Evolutionary conservation across 1,139 yeast genomes (phyloP).

Genomic region (Meyerozyma sp.): DNA sequence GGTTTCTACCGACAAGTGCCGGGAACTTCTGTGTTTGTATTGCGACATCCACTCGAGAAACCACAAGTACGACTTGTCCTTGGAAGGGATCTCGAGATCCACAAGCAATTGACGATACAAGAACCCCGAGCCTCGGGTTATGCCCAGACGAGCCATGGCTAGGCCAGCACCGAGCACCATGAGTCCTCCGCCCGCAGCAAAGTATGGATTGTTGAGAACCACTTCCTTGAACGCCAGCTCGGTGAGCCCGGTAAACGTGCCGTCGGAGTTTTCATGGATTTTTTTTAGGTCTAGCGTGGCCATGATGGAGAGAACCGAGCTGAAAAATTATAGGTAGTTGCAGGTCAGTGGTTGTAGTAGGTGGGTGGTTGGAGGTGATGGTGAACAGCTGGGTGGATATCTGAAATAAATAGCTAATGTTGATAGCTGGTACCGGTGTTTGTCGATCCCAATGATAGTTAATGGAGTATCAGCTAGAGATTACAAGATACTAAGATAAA

Average conservation of each 20-base stretch:
- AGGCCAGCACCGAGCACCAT: slow-evolving; percentile 89
- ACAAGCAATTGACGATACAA: slow-evolving; percentile 80
- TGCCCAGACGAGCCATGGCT: slow-evolving; percentile 71
- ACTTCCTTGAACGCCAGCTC: slow-evolving; percentile 45
- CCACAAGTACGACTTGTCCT: slow-evolving; percentile 93
- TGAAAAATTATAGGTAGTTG: neutral
- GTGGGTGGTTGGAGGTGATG: too few relatives aligned
- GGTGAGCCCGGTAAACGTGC: slow-evolving; percentile 30
- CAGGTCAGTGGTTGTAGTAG: too few relatives aligned
- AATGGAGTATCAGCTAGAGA: too few relatives aligned
- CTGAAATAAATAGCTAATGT: too few relatives aligned
- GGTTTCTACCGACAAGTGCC: slow-evolving; percentile 90
- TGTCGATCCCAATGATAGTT: too few relatives aligned
- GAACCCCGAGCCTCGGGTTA: slow-evolving; percentile 58
- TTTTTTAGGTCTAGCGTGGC: slow-evolving; percentile 29
- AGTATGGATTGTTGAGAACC: slow-evolving; percentile 76
- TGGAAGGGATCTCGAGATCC: slow-evolving; percentile 88
- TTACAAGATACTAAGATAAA: too few relatives aligned
- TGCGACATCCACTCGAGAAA: slow-evolving; percentile 95
- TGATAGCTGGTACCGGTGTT: too few relatives aligned
- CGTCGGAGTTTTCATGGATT: slow-evolving; percentile 33
- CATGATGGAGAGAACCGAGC: neutral
- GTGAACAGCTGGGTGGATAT: too few relatives aligned
- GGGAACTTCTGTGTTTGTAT: slow-evolving; percentile 63
- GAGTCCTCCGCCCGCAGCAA: slow-evolving; percentile 96